A percentile compares a stretch with the other conserved stretches of the same genome.
Conservation (phyloP, 208 protist genomes). For the Leishmania braziliensis region DNA sequence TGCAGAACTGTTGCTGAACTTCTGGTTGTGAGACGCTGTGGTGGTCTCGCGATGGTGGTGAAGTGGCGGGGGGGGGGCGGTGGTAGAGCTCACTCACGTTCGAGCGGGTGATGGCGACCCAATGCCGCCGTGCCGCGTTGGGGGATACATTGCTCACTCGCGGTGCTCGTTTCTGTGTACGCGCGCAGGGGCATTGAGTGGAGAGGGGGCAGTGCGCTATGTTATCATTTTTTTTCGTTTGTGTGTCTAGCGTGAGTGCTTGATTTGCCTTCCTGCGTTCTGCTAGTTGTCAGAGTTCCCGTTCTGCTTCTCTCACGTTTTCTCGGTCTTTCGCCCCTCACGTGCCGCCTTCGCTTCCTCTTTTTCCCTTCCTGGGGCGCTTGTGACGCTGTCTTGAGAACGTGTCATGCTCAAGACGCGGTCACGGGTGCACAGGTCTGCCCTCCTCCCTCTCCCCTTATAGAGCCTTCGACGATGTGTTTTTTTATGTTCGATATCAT, state of each 20-base stretch:
- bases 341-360: neutral
- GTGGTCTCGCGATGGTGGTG: too few species aligned
- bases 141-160: too few species aligned
- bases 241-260: neutral
- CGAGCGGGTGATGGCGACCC: too few species aligned
- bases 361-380: neutral
- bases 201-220: too few species aligned
- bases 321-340: neutral
- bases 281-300: neutral
- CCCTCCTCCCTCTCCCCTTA: neutral
- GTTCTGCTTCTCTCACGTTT: neutral
- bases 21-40: too few species aligned
- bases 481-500: neutral
- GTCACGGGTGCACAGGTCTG: neutral
- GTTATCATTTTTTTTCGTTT: conserved; percentile 2
- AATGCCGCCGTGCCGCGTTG: too few species aligned
- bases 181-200: too few species aligned
- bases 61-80: too few species aligned
- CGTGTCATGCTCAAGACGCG: neutral
- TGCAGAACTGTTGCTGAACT: too few species aligned
- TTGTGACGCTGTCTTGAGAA: neutral
- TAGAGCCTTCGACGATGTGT: neutral
- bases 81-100: too few species aligned
- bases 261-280: neutral
- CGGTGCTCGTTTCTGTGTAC: too few species aligned